Percentiles rank a stretch among this genome's conserved stretches.
These are phyloP conservation scores for Botrytis sinoallii DNA, from an alignment of 2,329 filamentous ascomycete species.

Conservation along the genomic window DNA sequence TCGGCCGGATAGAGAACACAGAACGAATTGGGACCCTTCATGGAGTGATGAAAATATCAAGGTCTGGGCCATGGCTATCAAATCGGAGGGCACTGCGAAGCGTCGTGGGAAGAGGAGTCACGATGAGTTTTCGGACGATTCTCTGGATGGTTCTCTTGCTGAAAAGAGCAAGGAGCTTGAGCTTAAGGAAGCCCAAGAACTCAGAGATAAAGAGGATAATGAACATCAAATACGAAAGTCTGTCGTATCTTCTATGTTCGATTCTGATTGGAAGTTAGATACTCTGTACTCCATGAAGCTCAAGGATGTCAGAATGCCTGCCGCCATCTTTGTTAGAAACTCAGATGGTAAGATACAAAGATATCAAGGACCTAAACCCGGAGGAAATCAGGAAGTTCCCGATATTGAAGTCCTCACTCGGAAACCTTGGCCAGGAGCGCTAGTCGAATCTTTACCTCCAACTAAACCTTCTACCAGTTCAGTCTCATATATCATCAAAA, in stretches of 20 bases:
- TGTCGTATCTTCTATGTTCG: constrained; percentile 74
- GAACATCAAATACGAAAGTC: constrained; percentile 54
- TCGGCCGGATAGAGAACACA: constrained; percentile 20
- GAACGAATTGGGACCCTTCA: constrained; percentile 52
- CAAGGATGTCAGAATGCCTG: constrained; percentile 63
- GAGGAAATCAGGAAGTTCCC: constrained; percentile 47
- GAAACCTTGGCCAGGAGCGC: constrained; percentile 73
- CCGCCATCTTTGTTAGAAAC: constrained; percentile 67
- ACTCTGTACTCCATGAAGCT: constrained; percentile 64
- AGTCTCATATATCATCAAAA: constrained; percentile 83
- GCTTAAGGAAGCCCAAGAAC: constrained; percentile 17
- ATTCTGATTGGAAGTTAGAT: constrained; percentile 72
- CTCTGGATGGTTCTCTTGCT: constrained; percentile 18
- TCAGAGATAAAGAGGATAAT: constrained; percentile 40
- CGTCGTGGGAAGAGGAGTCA: constrained; percentile 47
- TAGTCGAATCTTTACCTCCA: constrained; percentile 62
- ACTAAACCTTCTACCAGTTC: constrained; percentile 65
- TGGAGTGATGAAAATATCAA: constrained; percentile 74
- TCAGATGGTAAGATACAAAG: constrained; percentile 61
- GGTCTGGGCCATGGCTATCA: constrained; percentile 77
- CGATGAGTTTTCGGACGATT: constrained; percentile 45
- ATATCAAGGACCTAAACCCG: constrained; percentile 67
- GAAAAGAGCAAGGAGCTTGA: constrained; percentile 24
- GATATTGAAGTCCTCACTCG: constrained; percentile 71
- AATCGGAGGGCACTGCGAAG: constrained; percentile 33